Base-by-base conservation (phyloP, 495 filamentous ascomycete genomes). In the Apiosordaria backusii region DNA sequence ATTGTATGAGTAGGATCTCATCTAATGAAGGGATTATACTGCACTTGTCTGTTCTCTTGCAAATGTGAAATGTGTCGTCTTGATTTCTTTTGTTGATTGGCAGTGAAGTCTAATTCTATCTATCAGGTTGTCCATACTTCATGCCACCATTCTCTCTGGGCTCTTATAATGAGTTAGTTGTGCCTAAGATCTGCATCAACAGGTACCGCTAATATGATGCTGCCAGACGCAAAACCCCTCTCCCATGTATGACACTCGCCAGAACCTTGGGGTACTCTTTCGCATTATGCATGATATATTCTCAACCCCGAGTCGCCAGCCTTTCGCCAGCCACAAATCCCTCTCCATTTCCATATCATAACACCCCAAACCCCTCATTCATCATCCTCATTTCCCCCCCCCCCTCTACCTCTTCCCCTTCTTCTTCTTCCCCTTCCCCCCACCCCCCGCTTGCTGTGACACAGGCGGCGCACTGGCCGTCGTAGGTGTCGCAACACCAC, bases 371-470 rank as follows among this genome's bases (percentile, higher is more conserved):
- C 27, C 27, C 2, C 16, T 13, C 35, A 7, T n/a, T 45, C 1
- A 45, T 13, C 35, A 45, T 45, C 9, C 4, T 13, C 35, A 7
- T 45, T 13, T 13, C 35, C 35, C 35, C 9, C 9, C 35, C 35
- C 5, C 25, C 40, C 63, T 70, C 66, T 61, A 85, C 75, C 81
- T 80, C 84, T 85, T 85, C 57, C 82, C 81, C 74, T 83, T 84
- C 79, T 83, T 85, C 78, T 83, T 84, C 77, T 83, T 83, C 66
- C 78, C 79, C 77, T 81, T 80, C 59, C 78, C 78, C 19, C 78
- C 78, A 22, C 73, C 80, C 4, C 74, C 79, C 25, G 76, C 70
- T 18, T 22, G 9, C 26, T 61, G 59, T n/a, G 27, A 10, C 10
- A 9, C 5, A 2, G 52, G 57, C 29, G 50, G 50, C 57, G 25